Conservation (phyloP, 2,329 filamentous ascomycete species). For the Daldinia sp. region DNA sequence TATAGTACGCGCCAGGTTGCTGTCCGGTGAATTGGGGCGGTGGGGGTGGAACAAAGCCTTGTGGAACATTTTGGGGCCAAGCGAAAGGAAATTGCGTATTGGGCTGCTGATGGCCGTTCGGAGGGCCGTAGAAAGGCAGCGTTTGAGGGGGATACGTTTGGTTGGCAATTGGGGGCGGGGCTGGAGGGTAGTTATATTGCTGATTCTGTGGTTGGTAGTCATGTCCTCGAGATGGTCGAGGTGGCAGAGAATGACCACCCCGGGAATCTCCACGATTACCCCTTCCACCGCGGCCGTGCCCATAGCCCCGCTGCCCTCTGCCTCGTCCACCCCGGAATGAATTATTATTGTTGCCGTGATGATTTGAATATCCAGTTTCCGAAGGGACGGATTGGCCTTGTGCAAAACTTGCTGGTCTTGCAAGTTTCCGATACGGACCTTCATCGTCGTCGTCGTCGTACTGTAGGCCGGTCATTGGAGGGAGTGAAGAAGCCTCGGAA, state of each 20-base stretch:
- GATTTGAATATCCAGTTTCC: conserved; percentile 52
- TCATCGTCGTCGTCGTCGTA: conserved; percentile 73
- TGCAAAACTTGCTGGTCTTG: conserved; percentile 71
- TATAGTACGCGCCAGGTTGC: conserved; percentile 58
- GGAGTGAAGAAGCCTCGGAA: conserved; percentile 49
- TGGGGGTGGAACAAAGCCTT: conserved; percentile 47
- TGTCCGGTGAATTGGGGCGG: conserved; percentile 54
- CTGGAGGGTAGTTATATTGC: conserved; percentile 43
- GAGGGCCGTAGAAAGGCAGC: conserved; percentile 48
- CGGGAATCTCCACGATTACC: conserved; percentile 54
- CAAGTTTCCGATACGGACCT: conserved; percentile 75
- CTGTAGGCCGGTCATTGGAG: conserved; percentile 59
- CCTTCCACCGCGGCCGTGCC: conserved; percentile 49
- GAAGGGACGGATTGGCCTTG: conserved; percentile 53
- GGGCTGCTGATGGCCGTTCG: conserved; percentile 50
- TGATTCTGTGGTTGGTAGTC: conserved; percentile 50
- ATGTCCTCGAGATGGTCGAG: conserved; percentile 43
- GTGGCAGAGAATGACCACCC: conserved; percentile 54
- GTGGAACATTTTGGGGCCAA: conserved; percentile 51
- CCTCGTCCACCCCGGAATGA: conserved; percentile 55
- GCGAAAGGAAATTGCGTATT: conserved; percentile 55
- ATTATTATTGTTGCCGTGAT: conserved; percentile 40
- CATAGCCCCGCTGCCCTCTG: conserved; percentile 51
- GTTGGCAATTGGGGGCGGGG: conserved; percentile 49
- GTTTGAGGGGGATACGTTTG: conserved; percentile 36